A percentile compares a stretch with the other conserved stretches of the same genome.
These are phyloP conservation scores for Mucor piriformis DNA, from an alignment of 371 early-diverging fungal genomes.

Conservation along the genomic window DNA sequence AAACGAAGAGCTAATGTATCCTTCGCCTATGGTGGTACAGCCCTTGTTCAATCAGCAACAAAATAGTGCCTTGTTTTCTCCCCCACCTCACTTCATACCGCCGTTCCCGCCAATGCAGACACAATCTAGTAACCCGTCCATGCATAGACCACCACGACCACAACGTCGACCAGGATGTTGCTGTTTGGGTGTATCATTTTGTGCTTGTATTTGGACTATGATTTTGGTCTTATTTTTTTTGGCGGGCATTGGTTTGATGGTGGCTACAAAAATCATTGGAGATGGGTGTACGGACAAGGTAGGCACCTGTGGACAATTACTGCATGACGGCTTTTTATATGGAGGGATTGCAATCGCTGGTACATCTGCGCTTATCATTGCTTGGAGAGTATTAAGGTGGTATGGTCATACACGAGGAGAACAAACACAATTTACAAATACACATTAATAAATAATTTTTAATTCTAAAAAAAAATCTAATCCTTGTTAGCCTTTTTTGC, in stretches of 20 bases:
- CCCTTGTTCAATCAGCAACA: not conserved
- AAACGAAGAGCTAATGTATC: not conserved
- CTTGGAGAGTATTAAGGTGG: slow-evolving; percentile 31
- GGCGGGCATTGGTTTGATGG: slow-evolving; percentile 28
- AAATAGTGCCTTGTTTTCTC: slow-evolving; percentile 9
- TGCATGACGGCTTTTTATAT: slow-evolving; percentile 34
- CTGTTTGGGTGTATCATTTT: slow-evolving; percentile 22
- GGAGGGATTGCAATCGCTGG: slow-evolving; percentile 38
- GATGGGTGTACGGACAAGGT: slow-evolving; percentile 17
- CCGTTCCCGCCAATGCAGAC: not conserved
- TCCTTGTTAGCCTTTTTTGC: slow-evolving; percentile 18
- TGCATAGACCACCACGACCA: not conserved
- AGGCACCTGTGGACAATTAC: slow-evolving; percentile 18
- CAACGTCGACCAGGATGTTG: slow-evolving; percentile 6
- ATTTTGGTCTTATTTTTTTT: slow-evolving; percentile 18
- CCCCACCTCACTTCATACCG: slow-evolving; percentile 1
- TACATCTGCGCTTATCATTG: slow-evolving; percentile 14
- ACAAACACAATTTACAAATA: not conserved
- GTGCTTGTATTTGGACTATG: slow-evolving; percentile 24
- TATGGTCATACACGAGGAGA: not conserved
- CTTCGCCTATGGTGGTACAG: slow-evolving; percentile 13
- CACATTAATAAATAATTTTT: too few relatives aligned
- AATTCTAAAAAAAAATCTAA: slow-evolving; percentile 1
- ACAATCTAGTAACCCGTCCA: slow-evolving; percentile 9
- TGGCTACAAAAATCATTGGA: slow-evolving; percentile 9